Base-by-base conservation (phyloP, 2,329 filamentous ascomycete genomes). In the Diplodia sapinea region DNA sequence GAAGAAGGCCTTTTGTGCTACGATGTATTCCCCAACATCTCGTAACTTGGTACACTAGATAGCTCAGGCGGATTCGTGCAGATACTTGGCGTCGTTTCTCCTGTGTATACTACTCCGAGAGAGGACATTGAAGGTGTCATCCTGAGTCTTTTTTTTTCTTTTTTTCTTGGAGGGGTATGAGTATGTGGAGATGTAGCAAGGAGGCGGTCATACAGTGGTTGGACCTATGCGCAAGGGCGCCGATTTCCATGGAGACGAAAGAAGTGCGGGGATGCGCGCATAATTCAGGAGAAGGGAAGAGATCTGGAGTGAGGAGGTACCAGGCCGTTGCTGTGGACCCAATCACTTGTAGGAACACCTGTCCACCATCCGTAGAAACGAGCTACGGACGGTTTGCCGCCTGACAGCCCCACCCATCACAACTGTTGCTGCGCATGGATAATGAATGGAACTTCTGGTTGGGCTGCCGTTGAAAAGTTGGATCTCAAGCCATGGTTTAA, bases 1-100 rank as follows among this genome's bases (percentile, higher is more conserved):
- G 11, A 13, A 23, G 57, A 13, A 11, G 9, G 59, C 26, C 29
- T 63, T 63, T 63, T 63, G 59, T 50, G 43, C 56, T 50, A 12
- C 38, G 17, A 49, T 31, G 15, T 9, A 20, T 20, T 29, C n/a
- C 57, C 43, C 59, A 63, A 63, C 43, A 63, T 38, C 26, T 36
- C 13, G 29, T 26, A 2, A 15, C 1, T 38, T 13, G 59, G 59
- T 51, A 38, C 59, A 23, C 59, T 63, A 63, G 31, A 63, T 11
- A 4, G n/a, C 40, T 38, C 23, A 17, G 38, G 38, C 40, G 23
- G 5, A 8, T 6, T 29, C 11, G 20, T 29, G 12, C 20, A 29
- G 5, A 43, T 29, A 9, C 38, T 12, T 43, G 59, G n/a, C 20
- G n/a, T 63, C 17, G 4, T 23, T 6, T 49, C 40, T 17, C 59